Percentiles rank a stretch among this genome's conserved stretches.
Conservation (phyloP, 805 yeast genomes). For the Pichia cabralensis region DNA sequence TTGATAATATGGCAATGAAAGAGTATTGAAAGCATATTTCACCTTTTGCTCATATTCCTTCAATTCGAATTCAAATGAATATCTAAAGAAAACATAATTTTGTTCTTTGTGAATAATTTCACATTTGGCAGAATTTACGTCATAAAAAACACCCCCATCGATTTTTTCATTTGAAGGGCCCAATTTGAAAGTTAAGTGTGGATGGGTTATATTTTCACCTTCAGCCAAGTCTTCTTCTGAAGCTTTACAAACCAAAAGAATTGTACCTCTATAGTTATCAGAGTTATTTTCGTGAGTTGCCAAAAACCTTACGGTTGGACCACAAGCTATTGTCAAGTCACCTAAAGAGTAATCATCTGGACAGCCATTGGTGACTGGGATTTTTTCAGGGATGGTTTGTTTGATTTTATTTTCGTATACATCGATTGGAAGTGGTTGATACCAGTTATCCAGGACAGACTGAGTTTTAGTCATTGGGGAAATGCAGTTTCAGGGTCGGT, state of each 20-base stretch:
- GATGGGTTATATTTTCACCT: too few species aligned
- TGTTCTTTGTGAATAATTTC: constrained; percentile 31
- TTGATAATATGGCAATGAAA: constrained; percentile 33
- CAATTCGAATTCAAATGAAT: constrained; percentile 41
- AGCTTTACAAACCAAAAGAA: constrained; percentile 54
- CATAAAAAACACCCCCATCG: constrained; percentile 24
- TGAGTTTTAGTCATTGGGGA: too few species aligned
- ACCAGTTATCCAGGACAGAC: constrained; percentile 23
- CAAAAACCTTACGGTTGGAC: constrained; percentile 66
- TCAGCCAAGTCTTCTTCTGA: constrained; percentile 7
- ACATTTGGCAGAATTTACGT: constrained; percentile 19
- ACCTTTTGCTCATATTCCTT: constrained; percentile 46
- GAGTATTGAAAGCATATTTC: constrained; percentile 48
- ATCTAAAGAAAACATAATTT: constrained; percentile 58
- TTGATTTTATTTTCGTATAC: constrained; percentile 16
- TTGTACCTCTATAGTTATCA: constrained; percentile 53
- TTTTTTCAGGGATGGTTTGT: constrained; percentile 14
- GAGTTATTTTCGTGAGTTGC: constrained; percentile 47
- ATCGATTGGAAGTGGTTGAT: constrained; percentile 21
- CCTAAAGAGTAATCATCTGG: constrained; percentile 21
- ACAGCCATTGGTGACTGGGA: constrained; percentile 6
- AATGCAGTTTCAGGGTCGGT: too few species aligned
- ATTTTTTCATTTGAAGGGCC: constrained; percentile 24
- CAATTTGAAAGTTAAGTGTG: constrained; percentile 20
- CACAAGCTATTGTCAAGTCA: constrained; percentile 45